A percentile compares a stretch with the other conserved stretches of the same genome.
phyloP scores from a whole-genome alignment of 2,329 filamentous ascomycete genomes.

The Cercospora janseana region DNA sequence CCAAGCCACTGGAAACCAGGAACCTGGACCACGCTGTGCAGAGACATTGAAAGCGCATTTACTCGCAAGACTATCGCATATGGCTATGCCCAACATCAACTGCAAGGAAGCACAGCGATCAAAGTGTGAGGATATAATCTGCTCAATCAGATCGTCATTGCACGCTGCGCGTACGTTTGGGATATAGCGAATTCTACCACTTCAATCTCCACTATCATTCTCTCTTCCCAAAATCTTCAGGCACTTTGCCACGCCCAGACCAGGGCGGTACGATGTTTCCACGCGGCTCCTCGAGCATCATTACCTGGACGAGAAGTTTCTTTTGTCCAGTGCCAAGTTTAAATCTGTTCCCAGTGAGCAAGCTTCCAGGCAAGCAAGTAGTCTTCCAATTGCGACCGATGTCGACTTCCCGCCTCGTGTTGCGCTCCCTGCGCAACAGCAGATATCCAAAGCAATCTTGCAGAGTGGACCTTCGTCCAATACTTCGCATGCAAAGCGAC shows the following conservation, averaged over 20 bases:
- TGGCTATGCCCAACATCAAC: no score
- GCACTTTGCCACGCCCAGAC: constrained; percentile 1
- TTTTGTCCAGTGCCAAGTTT: not conserved
- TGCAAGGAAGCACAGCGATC: no score
- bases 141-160: no score
- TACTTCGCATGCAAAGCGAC: not conserved
- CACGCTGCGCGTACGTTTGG: no score
- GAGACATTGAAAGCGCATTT: no score
- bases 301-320: constrained; percentile 9
- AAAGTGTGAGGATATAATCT: no score
- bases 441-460: not conserved
- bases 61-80: no score
- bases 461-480: not conserved
- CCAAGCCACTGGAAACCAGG: not conserved
- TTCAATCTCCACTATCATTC: not conserved
- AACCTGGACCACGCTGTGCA: not conserved
- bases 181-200: no score
- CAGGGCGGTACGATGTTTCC: not conserved
- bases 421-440: not conserved
- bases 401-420: not conserved
- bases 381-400: constrained; percentile 3
- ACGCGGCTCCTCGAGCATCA: constrained; percentile 17
- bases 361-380: not conserved
- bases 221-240: not conserved
- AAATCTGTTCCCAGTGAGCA: not conserved